Conservation (phyloP, 2,329 filamentous ascomycete species). For the Zymoseptoria tritici region DNA sequence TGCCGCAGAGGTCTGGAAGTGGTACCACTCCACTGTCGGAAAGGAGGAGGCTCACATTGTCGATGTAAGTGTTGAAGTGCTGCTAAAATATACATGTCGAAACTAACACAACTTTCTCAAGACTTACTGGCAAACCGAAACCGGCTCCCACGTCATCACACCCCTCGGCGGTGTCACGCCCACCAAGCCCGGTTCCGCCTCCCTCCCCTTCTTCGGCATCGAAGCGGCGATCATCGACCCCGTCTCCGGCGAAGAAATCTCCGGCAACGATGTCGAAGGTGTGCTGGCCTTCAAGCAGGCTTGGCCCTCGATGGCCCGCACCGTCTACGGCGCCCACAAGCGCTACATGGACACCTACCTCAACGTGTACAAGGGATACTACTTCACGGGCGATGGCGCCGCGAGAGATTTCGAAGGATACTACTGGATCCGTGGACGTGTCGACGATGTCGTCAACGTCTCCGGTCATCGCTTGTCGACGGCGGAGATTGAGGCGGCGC, state of each 20-base stretch:
- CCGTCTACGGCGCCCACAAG: conserved; percentile 95
- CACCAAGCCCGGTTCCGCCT: conserved; percentile 93
- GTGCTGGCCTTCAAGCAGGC: conserved; percentile 94
- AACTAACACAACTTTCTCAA: conserved; percentile 34
- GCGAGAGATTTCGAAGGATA: conserved; percentile 96
- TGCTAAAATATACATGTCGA: background rate
- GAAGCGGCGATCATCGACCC: conserved; percentile 97
- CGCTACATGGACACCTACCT: conserved; percentile 98
- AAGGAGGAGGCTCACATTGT: conserved; percentile 89
- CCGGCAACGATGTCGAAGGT: conserved; percentile 94
- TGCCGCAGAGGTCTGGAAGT: conserved; percentile 97
- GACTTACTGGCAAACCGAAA: conserved; percentile 99
- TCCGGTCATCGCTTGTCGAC: conserved; percentile 93
- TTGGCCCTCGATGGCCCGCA: conserved; percentile 97
- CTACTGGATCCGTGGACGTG: conserved; percentile 98
- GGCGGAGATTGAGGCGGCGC: conserved; percentile 93
- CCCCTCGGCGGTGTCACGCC: conserved; percentile 88
- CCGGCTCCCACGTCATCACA: conserved; percentile 90
- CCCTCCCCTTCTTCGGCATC: conserved; percentile 95
- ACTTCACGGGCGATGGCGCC: conserved; percentile 91
- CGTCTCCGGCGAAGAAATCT: conserved; percentile 84
- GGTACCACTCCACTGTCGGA: conserved; percentile 94
- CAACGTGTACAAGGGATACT: conserved; percentile 96
- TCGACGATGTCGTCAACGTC: conserved; percentile 98
- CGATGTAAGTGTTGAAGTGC: conserved; percentile 61